Evolutionary conservation across 2,329 filamentous ascomycete species (phyloP).

Genomic region (Calonectria crousiana): DNA sequence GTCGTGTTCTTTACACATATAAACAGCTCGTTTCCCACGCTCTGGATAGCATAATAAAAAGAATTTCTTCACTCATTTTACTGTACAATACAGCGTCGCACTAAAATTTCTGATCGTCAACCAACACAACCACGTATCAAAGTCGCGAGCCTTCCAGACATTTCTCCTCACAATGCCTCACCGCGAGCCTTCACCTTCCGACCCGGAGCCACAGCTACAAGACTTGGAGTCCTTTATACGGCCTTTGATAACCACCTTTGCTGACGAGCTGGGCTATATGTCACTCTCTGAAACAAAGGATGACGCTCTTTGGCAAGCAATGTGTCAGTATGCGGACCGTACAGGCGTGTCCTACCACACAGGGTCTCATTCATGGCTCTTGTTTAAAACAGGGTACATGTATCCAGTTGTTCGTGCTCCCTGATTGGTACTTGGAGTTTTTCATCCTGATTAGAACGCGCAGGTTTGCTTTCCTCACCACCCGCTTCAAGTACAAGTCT

Average conservation of each 20-base stretch:
- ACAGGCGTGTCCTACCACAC: slow-evolving; percentile 11
- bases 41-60: not conserved
- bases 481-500: slow-evolving; percentile 18
- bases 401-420: slow-evolving; percentile 17
- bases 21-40: not conserved
- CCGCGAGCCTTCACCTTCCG: not conserved
- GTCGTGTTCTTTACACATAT: not conserved
- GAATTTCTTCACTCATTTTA: too few relatives aligned
- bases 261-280: slow-evolving; percentile 3
- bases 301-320: slow-evolving; percentile 1
- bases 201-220: not conserved
- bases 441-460: not conserved
- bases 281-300: not conserved
- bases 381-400: slow-evolving; percentile 18
- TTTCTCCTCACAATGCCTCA: not conserved
- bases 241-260: slow-evolving; percentile 16
- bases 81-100: too few relatives aligned
- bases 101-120: not conserved
- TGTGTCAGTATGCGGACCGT: not conserved
- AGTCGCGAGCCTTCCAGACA: not conserved
- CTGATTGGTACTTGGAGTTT: not conserved
- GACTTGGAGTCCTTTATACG: not conserved
- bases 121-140: not conserved
- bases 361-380: slow-evolving; percentile 19
- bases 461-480: slow-evolving; percentile 27